phyloP scores from a whole-genome alignment of 305 asterid species.

The Fraxinus baroniana region DNA sequence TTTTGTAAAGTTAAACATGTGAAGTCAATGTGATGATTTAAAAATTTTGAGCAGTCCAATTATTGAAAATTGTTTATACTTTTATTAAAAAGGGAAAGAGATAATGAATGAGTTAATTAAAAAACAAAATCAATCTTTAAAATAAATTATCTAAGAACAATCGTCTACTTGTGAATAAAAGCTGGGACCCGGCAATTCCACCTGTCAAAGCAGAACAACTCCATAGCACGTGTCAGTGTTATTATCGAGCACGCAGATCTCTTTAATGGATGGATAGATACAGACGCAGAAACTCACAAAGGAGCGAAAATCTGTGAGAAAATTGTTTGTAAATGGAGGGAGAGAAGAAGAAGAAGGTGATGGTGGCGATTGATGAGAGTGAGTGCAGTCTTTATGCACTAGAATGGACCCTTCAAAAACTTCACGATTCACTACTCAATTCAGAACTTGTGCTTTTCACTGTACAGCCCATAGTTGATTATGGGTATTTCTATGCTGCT shows the following conservation, averaged over 20 bases:
- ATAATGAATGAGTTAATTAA: too few relatives aligned
- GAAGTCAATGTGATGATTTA: not conserved
- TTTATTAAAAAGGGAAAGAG: too few relatives aligned
- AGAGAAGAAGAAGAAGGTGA: not conserved
- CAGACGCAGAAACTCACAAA: not conserved
- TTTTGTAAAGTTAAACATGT: not conserved
- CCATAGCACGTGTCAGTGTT: not conserved
- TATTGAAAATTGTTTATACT: not conserved
- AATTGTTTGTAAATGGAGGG: not conserved
- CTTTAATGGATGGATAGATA: not conserved
- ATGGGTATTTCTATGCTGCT: conserved; percentile 43
- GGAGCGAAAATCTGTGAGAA: not conserved
- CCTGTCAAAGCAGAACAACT: not conserved
- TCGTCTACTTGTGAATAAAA: not conserved
- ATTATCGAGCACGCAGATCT: not conserved
- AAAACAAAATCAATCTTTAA: too few relatives aligned
- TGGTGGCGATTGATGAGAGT: not conserved
- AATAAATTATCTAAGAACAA: not conserved
- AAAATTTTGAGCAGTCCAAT: not conserved
- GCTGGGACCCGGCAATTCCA: not conserved
- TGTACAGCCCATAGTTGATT: conserved; percentile 42
- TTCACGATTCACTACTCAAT: conserved; percentile 28
- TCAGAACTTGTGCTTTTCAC: conserved; percentile 47
- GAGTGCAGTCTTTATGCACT: not conserved
- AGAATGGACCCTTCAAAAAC: conserved; percentile 36